Evolutionary conservation across 2,329 filamentous ascomycete genomes (phyloP).

Genomic region (Aureobasidium melanogenum): DNA sequence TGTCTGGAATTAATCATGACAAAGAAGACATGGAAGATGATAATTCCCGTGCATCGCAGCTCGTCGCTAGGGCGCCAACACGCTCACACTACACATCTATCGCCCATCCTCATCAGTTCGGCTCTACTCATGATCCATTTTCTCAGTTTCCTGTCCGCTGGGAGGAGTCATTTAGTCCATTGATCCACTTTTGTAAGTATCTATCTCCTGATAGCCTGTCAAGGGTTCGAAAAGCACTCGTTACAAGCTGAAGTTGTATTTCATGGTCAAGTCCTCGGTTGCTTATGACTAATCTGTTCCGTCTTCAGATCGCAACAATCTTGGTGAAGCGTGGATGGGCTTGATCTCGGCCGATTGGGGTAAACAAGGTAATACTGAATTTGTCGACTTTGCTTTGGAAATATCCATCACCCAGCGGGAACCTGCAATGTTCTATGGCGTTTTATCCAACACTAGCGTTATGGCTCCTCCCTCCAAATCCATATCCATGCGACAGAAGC

Average conservation of each 20-base stretch:
- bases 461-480: not conserved
- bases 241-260: not conserved
- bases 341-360: not conserved
- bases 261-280: not conserved
- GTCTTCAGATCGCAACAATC: not conserved
- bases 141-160: not conserved
- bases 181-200: not conserved
- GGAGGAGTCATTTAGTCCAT: not conserved
- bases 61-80: not conserved
- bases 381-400: not conserved
- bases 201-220: not conserved
- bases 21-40: not conserved
- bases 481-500: not conserved
- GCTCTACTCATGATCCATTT: conserved; percentile 3
- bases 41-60: not conserved
- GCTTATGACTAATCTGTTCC: not conserved
- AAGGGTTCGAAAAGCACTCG: not conserved
- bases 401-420: not conserved
- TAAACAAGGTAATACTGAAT: not conserved
- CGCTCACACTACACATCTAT: not conserved
- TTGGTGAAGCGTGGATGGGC: not conserved
- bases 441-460: not conserved
- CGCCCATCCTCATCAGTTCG: not conserved
- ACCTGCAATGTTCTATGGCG: conserved; percentile 4
- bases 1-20: not conserved